Conservation (phyloP, 192 early-diverging fungal species). For the Podila epicladia region DNA sequence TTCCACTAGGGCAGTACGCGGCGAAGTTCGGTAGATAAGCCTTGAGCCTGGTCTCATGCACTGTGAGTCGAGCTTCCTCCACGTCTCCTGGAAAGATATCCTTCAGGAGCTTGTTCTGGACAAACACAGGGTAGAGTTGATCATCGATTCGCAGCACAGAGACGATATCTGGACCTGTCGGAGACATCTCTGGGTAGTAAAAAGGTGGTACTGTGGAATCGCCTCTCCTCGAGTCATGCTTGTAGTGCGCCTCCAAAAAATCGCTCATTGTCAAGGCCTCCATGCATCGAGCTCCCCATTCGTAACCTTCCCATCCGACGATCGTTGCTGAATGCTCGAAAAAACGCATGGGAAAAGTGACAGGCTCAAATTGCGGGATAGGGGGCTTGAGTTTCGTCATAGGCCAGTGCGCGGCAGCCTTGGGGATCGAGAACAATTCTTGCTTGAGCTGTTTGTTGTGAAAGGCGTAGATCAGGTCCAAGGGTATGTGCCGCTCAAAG, state of each 20-base stretch:
- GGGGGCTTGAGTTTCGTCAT: constrained; percentile 10
- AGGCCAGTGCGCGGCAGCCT: constrained; percentile 19
- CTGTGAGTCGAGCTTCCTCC: constrained; percentile 34
- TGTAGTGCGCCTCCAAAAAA: constrained; percentile 46
- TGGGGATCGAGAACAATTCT: constrained; percentile 40
- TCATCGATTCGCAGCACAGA: constrained; percentile 34
- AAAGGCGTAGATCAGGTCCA: constrained; percentile 43
- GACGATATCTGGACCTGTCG: constrained; percentile 27
- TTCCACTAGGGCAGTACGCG: constrained; percentile 38
- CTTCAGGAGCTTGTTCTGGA: constrained; percentile 22
- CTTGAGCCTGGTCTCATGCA: constrained; percentile 40
- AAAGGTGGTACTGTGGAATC: constrained; percentile 25
- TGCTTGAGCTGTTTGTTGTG: constrained; percentile 40
- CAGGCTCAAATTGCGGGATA: constrained; percentile 35
- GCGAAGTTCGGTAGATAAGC: constrained; percentile 32
- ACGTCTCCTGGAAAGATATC: constrained; percentile 32
- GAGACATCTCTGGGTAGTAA: constrained; percentile 35
- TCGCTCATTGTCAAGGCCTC: constrained; percentile 26
- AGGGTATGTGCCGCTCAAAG: constrained; percentile 30
- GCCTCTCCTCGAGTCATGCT: constrained; percentile 28
- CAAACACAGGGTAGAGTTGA: constrained; percentile 41
- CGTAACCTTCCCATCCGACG: constrained; percentile 38
- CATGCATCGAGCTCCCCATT: constrained; percentile 23
- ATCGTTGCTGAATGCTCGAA: constrained; percentile 33
- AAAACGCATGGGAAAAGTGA: constrained; percentile 33